phyloP scores from a whole-genome alignment of 306 rosid species.

The Lathyrus oleraceus region DNA sequence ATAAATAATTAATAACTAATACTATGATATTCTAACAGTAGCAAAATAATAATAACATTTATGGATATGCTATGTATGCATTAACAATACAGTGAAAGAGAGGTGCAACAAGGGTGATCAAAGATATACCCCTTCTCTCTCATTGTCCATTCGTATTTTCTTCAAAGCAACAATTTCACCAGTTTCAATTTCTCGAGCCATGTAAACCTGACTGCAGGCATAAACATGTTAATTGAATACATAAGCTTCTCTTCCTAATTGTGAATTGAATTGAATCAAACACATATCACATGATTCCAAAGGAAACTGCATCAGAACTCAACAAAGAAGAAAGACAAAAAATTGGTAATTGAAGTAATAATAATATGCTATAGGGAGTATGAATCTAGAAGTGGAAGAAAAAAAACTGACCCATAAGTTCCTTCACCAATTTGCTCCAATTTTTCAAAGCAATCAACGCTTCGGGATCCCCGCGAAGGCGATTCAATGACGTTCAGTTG shows the following conservation, averaged over 20 bases:
- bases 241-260: no score
- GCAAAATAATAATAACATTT: no score
- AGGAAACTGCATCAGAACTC: no score
- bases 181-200: conserved; percentile 64
- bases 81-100: no score
- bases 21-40: no score
- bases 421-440: conserved; percentile 99
- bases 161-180: conserved; percentile 81
- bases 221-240: not conserved
- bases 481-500: conserved; percentile 72
- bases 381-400: not conserved
- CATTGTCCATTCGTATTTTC: conserved; percentile 73
- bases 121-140: conserved; percentile 68
- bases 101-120: not conserved
- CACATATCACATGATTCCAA: no score
- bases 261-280: no score
- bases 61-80: no score
- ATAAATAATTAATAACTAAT: no score
- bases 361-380: not conserved
- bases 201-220: conserved; percentile 67
- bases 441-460: conserved; percentile 93
- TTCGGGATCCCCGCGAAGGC: conserved; percentile 92
- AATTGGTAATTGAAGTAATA: no score
- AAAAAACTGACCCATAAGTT: conserved; percentile 75
- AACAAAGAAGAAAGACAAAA: no score